Conservation (phyloP, 1,284 basidiomycete species). For the Sphagnurus paluster region DNA sequence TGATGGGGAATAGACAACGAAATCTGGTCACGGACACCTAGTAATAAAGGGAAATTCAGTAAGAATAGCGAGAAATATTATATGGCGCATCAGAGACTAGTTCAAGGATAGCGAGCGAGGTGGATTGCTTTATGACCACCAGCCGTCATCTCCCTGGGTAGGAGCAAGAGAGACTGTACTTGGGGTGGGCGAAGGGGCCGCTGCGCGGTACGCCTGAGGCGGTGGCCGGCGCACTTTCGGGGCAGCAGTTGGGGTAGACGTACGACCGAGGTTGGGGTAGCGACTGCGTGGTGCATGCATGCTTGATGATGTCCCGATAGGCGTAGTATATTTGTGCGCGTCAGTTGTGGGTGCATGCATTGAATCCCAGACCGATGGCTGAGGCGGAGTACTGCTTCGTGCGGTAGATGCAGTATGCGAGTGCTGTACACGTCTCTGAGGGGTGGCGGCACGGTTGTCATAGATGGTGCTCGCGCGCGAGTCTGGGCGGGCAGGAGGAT, state of each 20-base stretch:
- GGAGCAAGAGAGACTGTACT: conserved; percentile 71
- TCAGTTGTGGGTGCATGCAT: conserved; percentile 63
- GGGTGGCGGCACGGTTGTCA: conserved; percentile 33
- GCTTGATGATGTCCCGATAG: conserved; percentile 13
- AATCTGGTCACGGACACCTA: background rate
- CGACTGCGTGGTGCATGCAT: conserved; percentile 33
- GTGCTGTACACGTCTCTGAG: conserved; percentile 30
- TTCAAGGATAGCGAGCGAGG: background rate
- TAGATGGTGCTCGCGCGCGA: conserved; percentile 69
- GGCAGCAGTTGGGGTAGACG: too few relatives aligned
- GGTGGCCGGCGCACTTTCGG: conserved; percentile 40
- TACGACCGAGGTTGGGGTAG: conserved; percentile 38
- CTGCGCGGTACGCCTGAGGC: conserved; percentile 26
- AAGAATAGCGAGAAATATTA: conserved; percentile 6
- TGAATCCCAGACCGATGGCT: conserved; percentile 68
- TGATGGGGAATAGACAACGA: background rate
- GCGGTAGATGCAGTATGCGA: conserved; percentile 26
- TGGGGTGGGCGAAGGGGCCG: conserved; percentile 66
- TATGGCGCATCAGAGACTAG: conserved; percentile 8
- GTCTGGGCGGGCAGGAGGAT: conserved; percentile 57
- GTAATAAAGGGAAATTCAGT: conserved; percentile 5
- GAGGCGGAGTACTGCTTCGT: conserved; percentile 48
- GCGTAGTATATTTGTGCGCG: conserved; percentile 21
- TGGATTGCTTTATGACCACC: conserved; percentile 55
- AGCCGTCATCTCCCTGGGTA: conserved; percentile 71